Conservation (phyloP, 805 yeast species). For the Candida anglica region DNA sequence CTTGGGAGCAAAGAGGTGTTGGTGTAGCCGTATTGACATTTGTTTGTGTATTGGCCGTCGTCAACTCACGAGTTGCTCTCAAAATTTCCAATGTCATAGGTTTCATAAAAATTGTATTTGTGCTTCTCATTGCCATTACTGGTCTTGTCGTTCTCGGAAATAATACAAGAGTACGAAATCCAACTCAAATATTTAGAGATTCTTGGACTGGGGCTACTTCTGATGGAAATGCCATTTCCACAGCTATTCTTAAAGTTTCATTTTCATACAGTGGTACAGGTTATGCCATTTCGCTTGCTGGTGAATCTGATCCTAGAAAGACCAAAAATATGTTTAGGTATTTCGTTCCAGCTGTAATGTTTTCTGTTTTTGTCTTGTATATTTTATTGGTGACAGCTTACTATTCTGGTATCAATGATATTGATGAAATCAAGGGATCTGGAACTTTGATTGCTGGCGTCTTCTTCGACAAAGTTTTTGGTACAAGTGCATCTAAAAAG, state of each 20-base stretch:
- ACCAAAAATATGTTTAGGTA: constrained; percentile 20
- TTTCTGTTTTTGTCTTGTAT: constrained; percentile 27
- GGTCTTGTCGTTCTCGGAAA: constrained; percentile 36
- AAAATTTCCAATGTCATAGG: constrained; percentile 29
- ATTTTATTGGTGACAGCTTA: constrained; percentile 29
- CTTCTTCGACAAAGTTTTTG: constrained; percentile 28
- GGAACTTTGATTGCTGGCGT: constrained; percentile 25
- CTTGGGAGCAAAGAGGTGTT: constrained; percentile 35
- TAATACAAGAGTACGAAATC: constrained; percentile 26
- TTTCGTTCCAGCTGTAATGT: constrained; percentile 28
- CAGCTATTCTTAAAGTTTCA: constrained; percentile 40
- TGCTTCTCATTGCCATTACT: constrained; percentile 27
- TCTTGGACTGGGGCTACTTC: constrained; percentile 38
- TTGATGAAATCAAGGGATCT: constrained; percentile 20
- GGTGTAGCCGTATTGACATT: constrained; percentile 27
- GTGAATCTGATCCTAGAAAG: constrained; percentile 22
- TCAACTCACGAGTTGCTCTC: constrained; percentile 24
- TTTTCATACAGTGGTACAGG: constrained; percentile 40
- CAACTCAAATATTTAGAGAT: constrained; percentile 29
- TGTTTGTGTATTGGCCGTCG: constrained; percentile 16
- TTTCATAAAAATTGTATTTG: constrained; percentile 28
- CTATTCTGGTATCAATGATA: constrained; percentile 21
- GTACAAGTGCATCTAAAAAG: constrained; percentile 18
- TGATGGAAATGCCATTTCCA: constrained; percentile 39
- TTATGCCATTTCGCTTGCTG: constrained; percentile 36